phyloP scores from a whole-genome alignment of 163 green algal genomes.

The Prototheca cutis region DNA sequence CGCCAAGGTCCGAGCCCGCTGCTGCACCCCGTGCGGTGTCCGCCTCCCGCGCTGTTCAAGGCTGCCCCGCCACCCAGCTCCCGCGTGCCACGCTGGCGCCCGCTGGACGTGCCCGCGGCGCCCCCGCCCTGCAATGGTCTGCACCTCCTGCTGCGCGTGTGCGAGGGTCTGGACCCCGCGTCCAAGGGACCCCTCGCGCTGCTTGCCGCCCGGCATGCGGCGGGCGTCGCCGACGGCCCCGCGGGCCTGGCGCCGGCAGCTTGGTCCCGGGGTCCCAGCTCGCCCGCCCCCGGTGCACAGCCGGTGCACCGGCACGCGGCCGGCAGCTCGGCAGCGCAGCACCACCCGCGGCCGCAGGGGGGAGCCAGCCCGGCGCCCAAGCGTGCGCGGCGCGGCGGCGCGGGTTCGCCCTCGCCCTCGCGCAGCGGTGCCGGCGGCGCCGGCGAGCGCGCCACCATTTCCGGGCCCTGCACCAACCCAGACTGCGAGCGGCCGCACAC shows the following conservation, averaged over 20 bases:
- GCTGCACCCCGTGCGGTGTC: too few species aligned
- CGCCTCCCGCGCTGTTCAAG: conserved; percentile 1
- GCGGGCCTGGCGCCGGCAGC: background rate
- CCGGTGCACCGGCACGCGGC: too few species aligned
- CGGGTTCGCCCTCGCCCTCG: background rate
- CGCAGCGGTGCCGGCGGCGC: background rate
- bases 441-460: background rate
- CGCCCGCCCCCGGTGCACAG: too few species aligned
- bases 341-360: too few species aligned
- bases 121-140: conserved; percentile 4
- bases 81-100: background rate
- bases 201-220: background rate
- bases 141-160: conserved; percentile 15
- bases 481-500: conserved; percentile 31
- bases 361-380: background rate
- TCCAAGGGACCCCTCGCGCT: background rate
- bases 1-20: too few species aligned
- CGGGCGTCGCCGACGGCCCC: background rate
- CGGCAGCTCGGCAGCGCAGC: too few species aligned
- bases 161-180: conserved; percentile 15
- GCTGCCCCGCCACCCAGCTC: background rate
- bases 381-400: background rate
- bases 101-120: background rate
- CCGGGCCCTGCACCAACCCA: conserved; percentile 25
- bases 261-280: too few species aligned